These are phyloP conservation scores for Hypomontagnella submonticulosa DNA, from an alignment of 495 filamentous ascomycete genomes.

Conservation along the genomic window DNA sequence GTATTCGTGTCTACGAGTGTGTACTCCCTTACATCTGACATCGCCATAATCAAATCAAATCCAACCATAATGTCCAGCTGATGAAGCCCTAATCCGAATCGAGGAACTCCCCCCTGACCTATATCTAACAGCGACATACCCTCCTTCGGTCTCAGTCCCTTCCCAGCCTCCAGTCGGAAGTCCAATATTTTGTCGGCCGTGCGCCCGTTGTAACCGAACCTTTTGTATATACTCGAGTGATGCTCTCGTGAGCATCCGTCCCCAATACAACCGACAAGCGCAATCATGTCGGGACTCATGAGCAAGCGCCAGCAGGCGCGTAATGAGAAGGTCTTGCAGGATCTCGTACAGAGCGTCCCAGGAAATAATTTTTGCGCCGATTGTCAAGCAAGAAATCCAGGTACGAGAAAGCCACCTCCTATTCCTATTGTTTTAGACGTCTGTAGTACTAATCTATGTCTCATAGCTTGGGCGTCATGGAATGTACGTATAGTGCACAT, in stretches of 20 bases:
- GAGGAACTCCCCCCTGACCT: slow-evolving; percentile 38
- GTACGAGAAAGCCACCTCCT: slow-evolving; percentile 58
- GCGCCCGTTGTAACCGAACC: slow-evolving; percentile 30
- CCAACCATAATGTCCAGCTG: slow-evolving; percentile 26
- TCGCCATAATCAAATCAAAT: not conserved
- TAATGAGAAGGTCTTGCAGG: slow-evolving; percentile 91
- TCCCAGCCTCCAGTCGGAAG: slow-evolving; percentile 24
- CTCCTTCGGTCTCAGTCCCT: slow-evolving; percentile 30
- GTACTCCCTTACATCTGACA: slow-evolving; percentile 10
- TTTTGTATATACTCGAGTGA: slow-evolving; percentile 8
- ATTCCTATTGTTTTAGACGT: not conserved
- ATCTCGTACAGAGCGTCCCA: slow-evolving; percentile 84
- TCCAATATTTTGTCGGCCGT: slow-evolving; percentile 34
- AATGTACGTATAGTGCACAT: slow-evolving; percentile 72
- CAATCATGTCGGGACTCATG: slow-evolving; percentile 60
- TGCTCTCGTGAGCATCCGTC: slow-evolving; percentile 34
- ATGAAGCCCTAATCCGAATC: slow-evolving; percentile 42
- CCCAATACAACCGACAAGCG: slow-evolving; percentile 11
- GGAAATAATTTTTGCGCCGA: slow-evolving; percentile 97
- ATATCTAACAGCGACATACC: slow-evolving; percentile 35
- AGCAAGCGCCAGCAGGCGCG: slow-evolving; percentile 97
- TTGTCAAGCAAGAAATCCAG: slow-evolving; percentile 90
- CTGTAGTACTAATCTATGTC: slow-evolving; percentile 35
- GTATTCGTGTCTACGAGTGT: slow-evolving; percentile 5
- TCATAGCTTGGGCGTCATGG: slow-evolving; percentile 96